A percentile compares a stretch with the other conserved stretches of the same genome.
Evolutionary conservation across 2,329 filamentous ascomycete genomes (phyloP).

Genomic region (Cladophialophora yegresii): DNA sequence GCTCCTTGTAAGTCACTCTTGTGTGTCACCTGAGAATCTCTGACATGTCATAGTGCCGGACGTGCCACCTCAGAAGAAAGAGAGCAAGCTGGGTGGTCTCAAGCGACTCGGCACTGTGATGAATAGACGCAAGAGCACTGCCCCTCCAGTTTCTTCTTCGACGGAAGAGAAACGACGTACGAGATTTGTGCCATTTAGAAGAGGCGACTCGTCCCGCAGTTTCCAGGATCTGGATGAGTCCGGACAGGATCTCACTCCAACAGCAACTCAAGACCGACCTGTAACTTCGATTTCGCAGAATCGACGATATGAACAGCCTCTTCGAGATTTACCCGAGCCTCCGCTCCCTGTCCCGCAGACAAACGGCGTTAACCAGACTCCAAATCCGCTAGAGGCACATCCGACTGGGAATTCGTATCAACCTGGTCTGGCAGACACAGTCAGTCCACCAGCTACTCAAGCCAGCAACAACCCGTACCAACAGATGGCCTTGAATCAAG

Average conservation of each 20-base stretch:
- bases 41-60: conserved; percentile 41
- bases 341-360: conserved; percentile 16
- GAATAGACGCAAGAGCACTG: conserved; percentile 50
- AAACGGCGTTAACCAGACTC: conserved; percentile 22
- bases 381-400: conserved; percentile 20
- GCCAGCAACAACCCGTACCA: conserved; percentile 16
- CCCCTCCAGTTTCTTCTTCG: conserved; percentile 40
- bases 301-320: conserved; percentile 24
- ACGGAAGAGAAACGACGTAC: conserved; percentile 46
- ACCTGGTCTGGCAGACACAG: conserved; percentile 19
- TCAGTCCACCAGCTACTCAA: conserved; percentile 12
- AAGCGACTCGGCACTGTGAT: conserved; percentile 53
- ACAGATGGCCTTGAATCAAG: conserved; percentile 16
- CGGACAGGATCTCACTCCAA: conserved; percentile 36
- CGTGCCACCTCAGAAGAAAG: conserved; percentile 47
- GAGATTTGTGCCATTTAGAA: conserved; percentile 48
- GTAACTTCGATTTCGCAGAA: conserved; percentile 24
- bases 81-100: conserved; percentile 48
- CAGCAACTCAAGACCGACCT: conserved; percentile 24
- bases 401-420: conserved; percentile 18
- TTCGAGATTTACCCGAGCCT: conserved; percentile 14
- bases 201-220: conserved; percentile 44
- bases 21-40: background rate
- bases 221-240: conserved; percentile 39
- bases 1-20: conserved; percentile 42